phyloP scores from a whole-genome alignment of 495 filamentous ascomycete genomes.

The Daldinia bambusicola region DNA sequence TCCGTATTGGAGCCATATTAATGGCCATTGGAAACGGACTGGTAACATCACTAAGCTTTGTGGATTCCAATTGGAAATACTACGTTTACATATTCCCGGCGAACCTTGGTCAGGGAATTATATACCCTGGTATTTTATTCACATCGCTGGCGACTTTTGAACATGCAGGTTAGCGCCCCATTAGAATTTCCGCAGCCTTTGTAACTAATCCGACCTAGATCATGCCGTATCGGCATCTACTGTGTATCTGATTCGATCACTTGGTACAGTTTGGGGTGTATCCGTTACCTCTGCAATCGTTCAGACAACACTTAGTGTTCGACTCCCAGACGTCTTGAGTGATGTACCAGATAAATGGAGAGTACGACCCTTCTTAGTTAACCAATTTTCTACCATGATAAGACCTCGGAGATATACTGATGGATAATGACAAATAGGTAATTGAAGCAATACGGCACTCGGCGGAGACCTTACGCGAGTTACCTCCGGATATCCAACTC shows the following conservation, averaged over 20 bases:
- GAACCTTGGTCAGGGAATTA: conserved; percentile 71
- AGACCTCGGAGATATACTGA: conserved; percentile 29
- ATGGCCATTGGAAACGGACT: conserved; percentile 70
- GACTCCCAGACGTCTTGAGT: conserved; percentile 66
- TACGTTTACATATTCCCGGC: conserved; percentile 70
- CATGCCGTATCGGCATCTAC: conserved; percentile 73
- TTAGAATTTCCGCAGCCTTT: not conserved
- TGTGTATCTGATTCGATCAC: conserved; percentile 70
- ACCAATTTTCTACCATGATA: conserved; percentile 25
- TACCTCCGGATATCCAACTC: conserved; percentile 68
- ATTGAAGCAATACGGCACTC: conserved; percentile 72
- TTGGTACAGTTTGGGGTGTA: conserved; percentile 72
- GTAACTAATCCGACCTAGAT: conserved; percentile 50
- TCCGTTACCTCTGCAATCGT: conserved; percentile 70
- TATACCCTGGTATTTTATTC: conserved; percentile 71
- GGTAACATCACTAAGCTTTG: conserved; percentile 64
- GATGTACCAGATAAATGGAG: conserved; percentile 73
- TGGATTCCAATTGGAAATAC: conserved; percentile 71
- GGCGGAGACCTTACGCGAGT: conserved; percentile 61
- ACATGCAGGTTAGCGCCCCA: conserved; percentile 61
- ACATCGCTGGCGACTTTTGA: conserved; percentile 71
- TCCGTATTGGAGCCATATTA: conserved; percentile 64
- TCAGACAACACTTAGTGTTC: conserved; percentile 69
- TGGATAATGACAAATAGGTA: conserved; percentile 51
- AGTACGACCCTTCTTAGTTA: conserved; percentile 61